Conservation (phyloP, 2,329 filamentous ascomycete species). For the Chaetomium globosum region DNA sequence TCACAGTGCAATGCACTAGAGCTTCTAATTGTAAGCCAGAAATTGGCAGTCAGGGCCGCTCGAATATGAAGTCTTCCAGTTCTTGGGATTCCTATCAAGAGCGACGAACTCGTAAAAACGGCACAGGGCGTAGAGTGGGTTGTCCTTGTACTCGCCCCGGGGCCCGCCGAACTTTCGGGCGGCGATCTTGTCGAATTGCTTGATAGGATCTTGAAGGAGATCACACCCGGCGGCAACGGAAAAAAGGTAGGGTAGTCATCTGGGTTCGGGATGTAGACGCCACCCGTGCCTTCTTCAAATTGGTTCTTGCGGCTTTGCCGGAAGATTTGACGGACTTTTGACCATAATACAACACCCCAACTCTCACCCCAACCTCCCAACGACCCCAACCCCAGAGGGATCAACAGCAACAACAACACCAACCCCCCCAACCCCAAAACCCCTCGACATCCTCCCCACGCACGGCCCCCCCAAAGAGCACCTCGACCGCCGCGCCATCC, state of each 20-base stretch:
- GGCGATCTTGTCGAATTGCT: slow-evolving; percentile 4
- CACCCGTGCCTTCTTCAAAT: no score
- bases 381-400: no score
- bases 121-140: slow-evolving; percentile 1
- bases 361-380: no score
- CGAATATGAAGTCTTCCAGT: slow-evolving; percentile 1
- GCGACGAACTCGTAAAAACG: slow-evolving; percentile 14
- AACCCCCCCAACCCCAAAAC: background rate
- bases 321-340: no score
- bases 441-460: slow-evolving; percentile 41
- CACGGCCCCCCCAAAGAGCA: slow-evolving; percentile 41
- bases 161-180: background rate
- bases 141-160: slow-evolving; percentile 9
- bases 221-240: background rate
- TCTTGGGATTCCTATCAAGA: slow-evolving; percentile 6
- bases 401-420: no score
- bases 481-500: slow-evolving; percentile 38
- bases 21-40: no score
- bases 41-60: background rate
- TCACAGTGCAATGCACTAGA: no score
- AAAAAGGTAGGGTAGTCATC: no score
- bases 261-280: no score
- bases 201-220: background rate
- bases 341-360: no score
- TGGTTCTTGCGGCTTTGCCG: no score